Evolutionary conservation across 164 flowering plant genomes (phyloP).

Genomic region (Nelumbo lutea): DNA sequence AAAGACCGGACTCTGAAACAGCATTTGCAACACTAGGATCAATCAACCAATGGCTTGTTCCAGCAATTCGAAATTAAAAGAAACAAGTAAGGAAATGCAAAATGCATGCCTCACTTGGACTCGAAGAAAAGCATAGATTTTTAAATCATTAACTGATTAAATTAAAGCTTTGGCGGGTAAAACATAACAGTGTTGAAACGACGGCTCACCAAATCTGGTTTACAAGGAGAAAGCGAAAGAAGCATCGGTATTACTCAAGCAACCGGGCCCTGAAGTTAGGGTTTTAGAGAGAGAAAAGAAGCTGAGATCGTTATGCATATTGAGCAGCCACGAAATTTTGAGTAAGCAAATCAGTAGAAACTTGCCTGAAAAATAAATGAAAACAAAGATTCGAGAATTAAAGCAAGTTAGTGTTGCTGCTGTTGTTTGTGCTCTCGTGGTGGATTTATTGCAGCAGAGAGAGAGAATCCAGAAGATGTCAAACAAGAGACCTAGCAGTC

Average conservation of each 20-base stretch:
- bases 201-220: conserved; percentile 18
- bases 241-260: neutral
- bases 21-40: conserved; percentile 8
- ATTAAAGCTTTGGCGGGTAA: conserved; percentile 16
- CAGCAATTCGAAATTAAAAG: conserved; percentile 6
- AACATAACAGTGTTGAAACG: conserved; percentile 12
- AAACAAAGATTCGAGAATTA: too few species aligned
- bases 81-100: neutral
- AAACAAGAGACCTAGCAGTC: too few species aligned
- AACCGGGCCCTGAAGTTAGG: conserved; percentile 2
- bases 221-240: neutral
- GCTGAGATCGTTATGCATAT: too few species aligned
- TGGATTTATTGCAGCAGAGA: too few species aligned
- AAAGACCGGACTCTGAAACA: conserved; percentile 21
- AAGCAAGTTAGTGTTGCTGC: too few species aligned
- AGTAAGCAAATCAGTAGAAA: too few species aligned
- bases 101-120: conserved; percentile 26
- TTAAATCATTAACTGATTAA: neutral
- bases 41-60: neutral
- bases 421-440: too few species aligned
- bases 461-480: too few species aligned
- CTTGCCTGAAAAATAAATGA: too few species aligned
- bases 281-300: neutral
- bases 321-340: too few species aligned
- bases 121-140: conserved; percentile 22